Evolutionary conservation across 768 basidiomycete genomes (phyloP).

Genomic region (Phylloporus sp.): DNA sequence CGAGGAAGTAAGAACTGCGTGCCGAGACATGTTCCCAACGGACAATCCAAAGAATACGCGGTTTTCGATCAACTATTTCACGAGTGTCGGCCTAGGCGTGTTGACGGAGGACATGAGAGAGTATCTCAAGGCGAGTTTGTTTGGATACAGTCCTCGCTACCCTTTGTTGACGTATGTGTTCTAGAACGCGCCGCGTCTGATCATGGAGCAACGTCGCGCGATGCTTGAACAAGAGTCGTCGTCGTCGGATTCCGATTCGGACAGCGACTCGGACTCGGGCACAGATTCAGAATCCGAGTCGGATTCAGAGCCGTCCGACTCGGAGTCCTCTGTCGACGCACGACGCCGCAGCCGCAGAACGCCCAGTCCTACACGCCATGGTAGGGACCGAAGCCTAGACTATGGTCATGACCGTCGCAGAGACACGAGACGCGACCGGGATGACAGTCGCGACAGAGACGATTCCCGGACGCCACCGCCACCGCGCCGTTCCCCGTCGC

Average conservation of each 20-base stretch:
- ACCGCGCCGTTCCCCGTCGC: constrained; percentile 25
- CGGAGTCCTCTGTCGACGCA: constrained; percentile 34
- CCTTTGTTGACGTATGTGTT: constrained; percentile 4
- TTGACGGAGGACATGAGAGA: constrained; percentile 97
- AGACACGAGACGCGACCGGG: constrained; percentile 14
- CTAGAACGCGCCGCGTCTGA: constrained; percentile 85
- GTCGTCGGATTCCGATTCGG: constrained; percentile 38
- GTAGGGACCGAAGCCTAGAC: constrained; percentile 22
- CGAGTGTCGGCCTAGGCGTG: constrained; percentile 84
- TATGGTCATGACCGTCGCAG: constrained; percentile 17
- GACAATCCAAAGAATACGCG: constrained; percentile 96
- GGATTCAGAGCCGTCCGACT: constrained; percentile 35
- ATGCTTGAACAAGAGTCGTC: constrained; percentile 68
- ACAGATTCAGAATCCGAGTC: constrained; percentile 38
- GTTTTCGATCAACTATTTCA: constrained; percentile 97
- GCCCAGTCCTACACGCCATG: constrained; percentile 30
- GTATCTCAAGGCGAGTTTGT: constrained; percentile 71
- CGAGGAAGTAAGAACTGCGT: constrained; percentile 67
- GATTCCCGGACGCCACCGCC: constrained; percentile 34
- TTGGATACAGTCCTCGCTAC: neutral
- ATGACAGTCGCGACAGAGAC: constrained; percentile 24
- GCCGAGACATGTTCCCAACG: constrained; percentile 87
- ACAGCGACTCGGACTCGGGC: constrained; percentile 27
- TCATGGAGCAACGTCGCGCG: constrained; percentile 91
- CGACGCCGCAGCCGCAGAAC: constrained; percentile 27